A percentile compares a stretch with the other conserved stretches of the same genome.
Evolutionary conservation across 805 yeast genomes (phyloP).

Genomic region (Candida tallmaniae): DNA sequence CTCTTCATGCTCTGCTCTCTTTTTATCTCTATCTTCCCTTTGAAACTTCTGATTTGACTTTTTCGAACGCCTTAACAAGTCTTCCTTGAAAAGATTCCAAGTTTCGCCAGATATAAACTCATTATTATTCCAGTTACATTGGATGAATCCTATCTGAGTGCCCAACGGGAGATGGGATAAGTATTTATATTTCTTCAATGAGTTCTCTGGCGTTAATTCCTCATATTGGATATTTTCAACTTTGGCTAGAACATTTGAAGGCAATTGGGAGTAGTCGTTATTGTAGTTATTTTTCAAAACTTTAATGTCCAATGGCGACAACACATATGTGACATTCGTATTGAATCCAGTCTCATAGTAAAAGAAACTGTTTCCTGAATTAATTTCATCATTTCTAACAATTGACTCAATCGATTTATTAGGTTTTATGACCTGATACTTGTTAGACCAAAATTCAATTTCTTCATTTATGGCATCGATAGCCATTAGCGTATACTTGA

Average conservation of each 20-base stretch:
- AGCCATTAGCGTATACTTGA: slow-evolving; percentile 51
- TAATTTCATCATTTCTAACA: slow-evolving; percentile 18
- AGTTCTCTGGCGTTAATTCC: slow-evolving; percentile 57
- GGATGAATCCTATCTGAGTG: slow-evolving; percentile 76
- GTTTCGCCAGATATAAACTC: slow-evolving; percentile 27
- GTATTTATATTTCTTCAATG: slow-evolving; percentile 59
- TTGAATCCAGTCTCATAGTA: slow-evolving; percentile 78
- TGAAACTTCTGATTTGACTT: slow-evolving; percentile 44
- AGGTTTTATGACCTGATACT: slow-evolving; percentile 5
- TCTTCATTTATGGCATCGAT: slow-evolving; percentile 47
- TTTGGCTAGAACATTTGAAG: slow-evolving; percentile 54
- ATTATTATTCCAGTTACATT: slow-evolving; percentile 68
- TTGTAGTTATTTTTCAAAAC: slow-evolving; percentile 62
- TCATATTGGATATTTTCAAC: slow-evolving; percentile 72
- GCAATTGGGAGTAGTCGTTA: slow-evolving; percentile 54
- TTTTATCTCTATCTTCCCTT: slow-evolving; percentile 58
- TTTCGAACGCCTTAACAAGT: slow-evolving; percentile 54
- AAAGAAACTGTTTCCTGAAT: slow-evolving; percentile 48
- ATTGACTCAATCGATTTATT: slow-evolving; percentile 4
- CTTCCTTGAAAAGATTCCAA: slow-evolving; percentile 47
- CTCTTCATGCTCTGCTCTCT: slow-evolving; percentile 51
- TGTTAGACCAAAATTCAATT: slow-evolving; percentile 32
- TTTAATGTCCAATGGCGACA: slow-evolving; percentile 77
- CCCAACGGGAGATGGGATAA: slow-evolving; percentile 81
- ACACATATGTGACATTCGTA: slow-evolving; percentile 55